phyloP scores from a whole-genome alignment of 73 alveolate genomes.

The Blepharisma japonicum region DNA sequence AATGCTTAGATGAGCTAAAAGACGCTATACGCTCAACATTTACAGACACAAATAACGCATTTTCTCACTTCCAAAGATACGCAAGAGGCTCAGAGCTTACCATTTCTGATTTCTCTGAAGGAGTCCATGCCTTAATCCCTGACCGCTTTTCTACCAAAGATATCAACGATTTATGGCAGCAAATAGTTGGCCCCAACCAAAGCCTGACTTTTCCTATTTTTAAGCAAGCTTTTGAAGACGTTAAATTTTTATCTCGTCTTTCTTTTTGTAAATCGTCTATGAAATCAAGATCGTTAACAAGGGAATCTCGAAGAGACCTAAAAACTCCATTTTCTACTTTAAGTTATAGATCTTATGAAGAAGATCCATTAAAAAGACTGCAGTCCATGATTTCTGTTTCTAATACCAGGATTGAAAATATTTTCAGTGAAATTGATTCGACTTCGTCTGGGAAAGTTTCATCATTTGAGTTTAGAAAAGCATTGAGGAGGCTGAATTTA shows the following conservation, averaged over 20 bases:
- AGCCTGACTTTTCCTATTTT: slow-evolving; percentile 15
- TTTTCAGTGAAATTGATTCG: slow-evolving; percentile 59
- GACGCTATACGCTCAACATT: slow-evolving; percentile 58
- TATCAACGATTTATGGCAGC: slow-evolving; percentile 48
- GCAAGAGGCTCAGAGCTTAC: neutral
- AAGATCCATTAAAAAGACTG: slow-evolving; percentile 52
- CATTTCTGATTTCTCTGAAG: slow-evolving; percentile 44
- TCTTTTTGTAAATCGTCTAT: slow-evolving; percentile 18
- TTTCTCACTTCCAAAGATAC: slow-evolving; percentile 56
- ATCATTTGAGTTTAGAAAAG: slow-evolving; percentile 72
- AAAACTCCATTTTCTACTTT: neutral
- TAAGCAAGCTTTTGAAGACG: neutral
- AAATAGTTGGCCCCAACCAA: slow-evolving; percentile 41
- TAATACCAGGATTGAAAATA: slow-evolving; percentile 36
- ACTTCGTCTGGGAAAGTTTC: slow-evolving; percentile 68
- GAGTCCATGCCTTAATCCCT: slow-evolving; percentile 53
- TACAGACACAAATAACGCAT: slow-evolving; percentile 57
- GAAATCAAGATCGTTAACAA: neutral
- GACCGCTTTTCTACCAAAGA: slow-evolving; percentile 56
- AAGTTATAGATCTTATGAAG: neutral
- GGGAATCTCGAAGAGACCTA: neutral
- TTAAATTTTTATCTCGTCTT: neutral
- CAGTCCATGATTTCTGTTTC: slow-evolving; percentile 50
- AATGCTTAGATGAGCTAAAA: slow-evolving; percentile 60
- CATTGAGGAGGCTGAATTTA: slow-evolving; percentile 61